Evolutionary conservation across 768 basidiomycete species (phyloP).

Genomic region (Chalciporus sphaerocephalus): DNA sequence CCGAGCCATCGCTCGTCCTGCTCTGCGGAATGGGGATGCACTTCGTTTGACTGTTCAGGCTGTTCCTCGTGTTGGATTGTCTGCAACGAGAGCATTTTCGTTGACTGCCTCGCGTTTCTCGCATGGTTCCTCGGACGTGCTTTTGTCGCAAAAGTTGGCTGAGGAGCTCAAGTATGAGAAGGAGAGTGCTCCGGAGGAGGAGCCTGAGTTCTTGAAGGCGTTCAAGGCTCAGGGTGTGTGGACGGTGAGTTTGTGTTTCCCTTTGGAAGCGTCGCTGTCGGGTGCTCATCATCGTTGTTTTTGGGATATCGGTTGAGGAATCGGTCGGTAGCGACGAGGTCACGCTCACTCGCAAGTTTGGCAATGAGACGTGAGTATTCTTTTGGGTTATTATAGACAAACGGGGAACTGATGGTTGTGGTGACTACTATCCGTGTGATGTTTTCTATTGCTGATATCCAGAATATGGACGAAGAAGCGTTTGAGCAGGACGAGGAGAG

Average conservation of each 20-base stretch:
- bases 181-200: slow-evolving; percentile 43
- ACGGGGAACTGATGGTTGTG: not conserved
- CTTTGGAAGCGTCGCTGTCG: no score
- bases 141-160: slow-evolving; percentile 67
- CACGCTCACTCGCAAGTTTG: slow-evolving; percentile 74
- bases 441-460: slow-evolving; percentile 90
- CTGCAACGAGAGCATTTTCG: slow-evolving; percentile 40
- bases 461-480: slow-evolving; percentile 40
- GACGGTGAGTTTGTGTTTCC: slow-evolving; percentile 44
- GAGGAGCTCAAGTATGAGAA: slow-evolving; percentile 87
- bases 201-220: slow-evolving; percentile 72
- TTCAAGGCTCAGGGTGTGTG: slow-evolving; percentile 76
- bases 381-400: not conserved
- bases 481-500: slow-evolving; percentile 39
- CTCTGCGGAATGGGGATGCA: slow-evolving; percentile 21
- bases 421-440: slow-evolving; percentile 70
- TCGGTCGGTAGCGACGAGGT: slow-evolving; percentile 75
- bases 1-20: slow-evolving; percentile 31
- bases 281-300: not conserved
- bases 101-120: slow-evolving; percentile 36
- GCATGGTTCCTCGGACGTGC: slow-evolving; percentile 55
- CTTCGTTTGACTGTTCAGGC: slow-evolving; percentile 11
- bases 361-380: slow-evolving; percentile 77
- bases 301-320: slow-evolving; percentile 58
- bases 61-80: slow-evolving; percentile 14